These are phyloP conservation scores for Abrus precatorius DNA, from an alignment of 306 rosid species.

Conservation along the genomic window DNA sequence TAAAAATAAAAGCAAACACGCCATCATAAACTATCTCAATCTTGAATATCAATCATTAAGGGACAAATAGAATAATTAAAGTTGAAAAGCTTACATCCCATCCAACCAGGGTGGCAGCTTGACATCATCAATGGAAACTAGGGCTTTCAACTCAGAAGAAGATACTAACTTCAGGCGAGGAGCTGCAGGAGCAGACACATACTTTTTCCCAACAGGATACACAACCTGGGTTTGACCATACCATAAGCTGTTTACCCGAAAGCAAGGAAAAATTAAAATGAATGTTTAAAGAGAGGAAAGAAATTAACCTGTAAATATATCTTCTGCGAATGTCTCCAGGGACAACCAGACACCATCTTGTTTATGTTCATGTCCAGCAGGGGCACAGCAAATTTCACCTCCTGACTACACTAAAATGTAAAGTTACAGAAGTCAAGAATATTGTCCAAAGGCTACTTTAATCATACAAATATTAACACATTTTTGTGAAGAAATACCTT, in stretches of 20 bases:
- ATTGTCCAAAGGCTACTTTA: constrained; percentile 57
- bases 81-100: constrained; percentile 77
- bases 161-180: constrained; percentile 86
- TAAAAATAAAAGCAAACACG: constrained; percentile 42
- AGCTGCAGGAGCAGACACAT: constrained; percentile 73
- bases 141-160: constrained; percentile 76
- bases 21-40: constrained; percentile 22
- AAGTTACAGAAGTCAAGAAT: constrained; percentile 64
- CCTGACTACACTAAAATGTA: constrained; percentile 87
- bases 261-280: constrained; percentile 30
- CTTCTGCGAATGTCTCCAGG: constrained; percentile 86
- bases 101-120: constrained; percentile 90
- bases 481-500: constrained; percentile 71
- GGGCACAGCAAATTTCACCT: constrained; percentile 95
- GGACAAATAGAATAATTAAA: constrained; percentile 31
- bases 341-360: constrained; percentile 84
- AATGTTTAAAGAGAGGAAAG: constrained; percentile 23
- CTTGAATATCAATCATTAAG: not conserved
- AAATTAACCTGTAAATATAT: constrained; percentile 85
- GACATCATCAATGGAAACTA: constrained; percentile 85
- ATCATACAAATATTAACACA: constrained; percentile 38
- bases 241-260: constrained; percentile 33
- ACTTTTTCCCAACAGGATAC: constrained; percentile 88
- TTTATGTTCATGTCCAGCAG: constrained; percentile 85
- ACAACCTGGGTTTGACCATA: constrained; percentile 59